These are phyloP conservation scores for Podospora bellae-mahoneyi DNA, from an alignment of 495 filamentous ascomycete genomes.

Conservation along the genomic window DNA sequence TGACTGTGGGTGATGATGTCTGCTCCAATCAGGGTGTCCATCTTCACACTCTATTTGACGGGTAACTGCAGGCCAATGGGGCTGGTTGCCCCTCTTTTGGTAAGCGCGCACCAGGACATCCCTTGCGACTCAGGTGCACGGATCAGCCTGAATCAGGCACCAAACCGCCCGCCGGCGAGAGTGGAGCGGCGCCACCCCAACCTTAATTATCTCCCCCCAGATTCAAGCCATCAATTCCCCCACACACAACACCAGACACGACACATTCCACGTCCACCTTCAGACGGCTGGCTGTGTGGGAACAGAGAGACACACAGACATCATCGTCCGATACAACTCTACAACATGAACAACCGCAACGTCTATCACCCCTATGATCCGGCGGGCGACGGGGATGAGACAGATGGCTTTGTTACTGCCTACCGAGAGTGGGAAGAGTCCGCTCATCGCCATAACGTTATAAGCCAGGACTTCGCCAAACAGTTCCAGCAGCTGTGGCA, in stretches of 20 bases:
- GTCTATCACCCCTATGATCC: too few relatives aligned
- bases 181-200: background rate
- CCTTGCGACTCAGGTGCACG: background rate
- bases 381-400: background rate
- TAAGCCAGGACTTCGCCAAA: constrained; percentile 15
- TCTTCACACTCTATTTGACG: background rate
- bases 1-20: background rate
- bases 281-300: background rate
- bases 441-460: constrained; percentile 11
- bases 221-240: background rate
- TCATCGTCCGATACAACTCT: background rate
- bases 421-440: constrained; percentile 8
- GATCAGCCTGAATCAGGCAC: background rate
- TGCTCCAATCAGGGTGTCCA: background rate
- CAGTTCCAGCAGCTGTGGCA: constrained; percentile 18
- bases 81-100: background rate
- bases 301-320: background rate
- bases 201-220: constrained; percentile 1
- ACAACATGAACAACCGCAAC: background rate
- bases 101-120: background rate
- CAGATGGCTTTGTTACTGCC: constrained; percentile 13
- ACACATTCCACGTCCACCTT: background rate
- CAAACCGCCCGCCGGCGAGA: background rate
- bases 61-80: background rate
- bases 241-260: background rate